These are phyloP conservation scores for Tephrocybe sp. DNA, from an alignment of 768 basidiomycete genomes.

Conservation along the genomic window DNA sequence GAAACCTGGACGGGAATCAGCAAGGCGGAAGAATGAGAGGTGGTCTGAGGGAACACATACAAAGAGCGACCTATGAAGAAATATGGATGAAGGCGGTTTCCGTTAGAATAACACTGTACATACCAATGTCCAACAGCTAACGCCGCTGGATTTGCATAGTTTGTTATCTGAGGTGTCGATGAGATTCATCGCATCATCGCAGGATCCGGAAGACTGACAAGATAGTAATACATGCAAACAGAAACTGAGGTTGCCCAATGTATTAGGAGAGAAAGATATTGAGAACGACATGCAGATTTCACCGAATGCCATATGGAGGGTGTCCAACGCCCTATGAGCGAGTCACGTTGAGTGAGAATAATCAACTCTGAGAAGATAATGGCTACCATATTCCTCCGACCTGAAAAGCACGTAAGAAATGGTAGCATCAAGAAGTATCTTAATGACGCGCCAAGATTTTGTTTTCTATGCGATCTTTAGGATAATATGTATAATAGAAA, in stretches of 20 bases:
- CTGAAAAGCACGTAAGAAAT: conserved; percentile 14
- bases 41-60: conserved; percentile 19
- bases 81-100: not conserved
- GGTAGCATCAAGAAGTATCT: not conserved
- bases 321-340: conserved; percentile 29
- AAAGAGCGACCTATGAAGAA: conserved; percentile 32
- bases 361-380: not conserved
- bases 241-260: conserved; percentile 21
- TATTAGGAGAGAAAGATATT: not conserved
- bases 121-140: conserved; percentile 38
- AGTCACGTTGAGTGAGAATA: too few species aligned
- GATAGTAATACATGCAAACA: conserved; percentile 37
- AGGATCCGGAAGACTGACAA: conserved; percentile 19
- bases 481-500: conserved; percentile 33
- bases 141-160: conserved; percentile 33
- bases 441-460: conserved; percentile 25
- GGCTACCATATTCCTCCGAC: conserved; percentile 29
- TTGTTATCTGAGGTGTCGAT: conserved; percentile 28
- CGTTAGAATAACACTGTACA: not conserved
- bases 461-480: conserved; percentile 25
- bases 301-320: conserved; percentile 31
- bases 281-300: conserved; percentile 1
- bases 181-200: not conserved
- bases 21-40: not conserved
- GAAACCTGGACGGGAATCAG: conserved; percentile 20